These are phyloP conservation scores for Lepiota brunneoincarnata DNA, from an alignment of 768 basidiomycete species.

Conservation along the genomic window DNA sequence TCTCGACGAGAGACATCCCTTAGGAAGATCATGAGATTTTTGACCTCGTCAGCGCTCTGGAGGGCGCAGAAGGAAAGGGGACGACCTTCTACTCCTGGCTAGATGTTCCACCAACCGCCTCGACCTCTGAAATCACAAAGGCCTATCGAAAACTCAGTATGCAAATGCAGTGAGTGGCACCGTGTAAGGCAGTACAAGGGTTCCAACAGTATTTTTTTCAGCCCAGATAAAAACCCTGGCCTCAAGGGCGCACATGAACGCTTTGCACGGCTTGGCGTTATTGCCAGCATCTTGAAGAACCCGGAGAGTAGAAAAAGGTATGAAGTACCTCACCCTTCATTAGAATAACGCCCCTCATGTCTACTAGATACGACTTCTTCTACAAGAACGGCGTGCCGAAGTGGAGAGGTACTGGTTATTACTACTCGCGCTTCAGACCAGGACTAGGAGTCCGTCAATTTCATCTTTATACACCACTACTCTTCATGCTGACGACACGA, in stretches of 20 bases:
- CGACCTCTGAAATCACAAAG: conserved; percentile 74
- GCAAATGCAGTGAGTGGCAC: conserved; percentile 71
- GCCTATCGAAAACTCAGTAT: conserved; percentile 93
- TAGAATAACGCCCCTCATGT: conserved; percentile 4
- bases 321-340: conserved; percentile 17
- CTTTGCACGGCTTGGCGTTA: conserved; percentile 88
- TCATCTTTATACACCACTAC: not conserved
- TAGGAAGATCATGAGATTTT: conserved; percentile 97
- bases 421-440: conserved; percentile 95
- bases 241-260: conserved; percentile 81
- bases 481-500: conserved; percentile 7
- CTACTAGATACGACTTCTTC: conserved; percentile 82
- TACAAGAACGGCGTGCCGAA: conserved; percentile 96
- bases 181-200: not conserved
- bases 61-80: conserved; percentile 85
- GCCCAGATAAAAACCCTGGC: conserved; percentile 94
- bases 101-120: conserved; percentile 72
- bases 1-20: not conserved
- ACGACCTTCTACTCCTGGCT: conserved; percentile 97
- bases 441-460: conserved; percentile 64
- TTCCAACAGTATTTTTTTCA: conserved; percentile 24
- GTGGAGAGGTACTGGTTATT: conserved; percentile 96
- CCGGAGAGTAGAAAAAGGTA: conserved; percentile 74
- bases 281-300: conserved; percentile 78
- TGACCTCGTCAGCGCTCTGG: conserved; percentile 81